Base-by-base conservation (phyloP, 1,284 basidiomycete species). In the Neonothopanus nambi region DNA sequence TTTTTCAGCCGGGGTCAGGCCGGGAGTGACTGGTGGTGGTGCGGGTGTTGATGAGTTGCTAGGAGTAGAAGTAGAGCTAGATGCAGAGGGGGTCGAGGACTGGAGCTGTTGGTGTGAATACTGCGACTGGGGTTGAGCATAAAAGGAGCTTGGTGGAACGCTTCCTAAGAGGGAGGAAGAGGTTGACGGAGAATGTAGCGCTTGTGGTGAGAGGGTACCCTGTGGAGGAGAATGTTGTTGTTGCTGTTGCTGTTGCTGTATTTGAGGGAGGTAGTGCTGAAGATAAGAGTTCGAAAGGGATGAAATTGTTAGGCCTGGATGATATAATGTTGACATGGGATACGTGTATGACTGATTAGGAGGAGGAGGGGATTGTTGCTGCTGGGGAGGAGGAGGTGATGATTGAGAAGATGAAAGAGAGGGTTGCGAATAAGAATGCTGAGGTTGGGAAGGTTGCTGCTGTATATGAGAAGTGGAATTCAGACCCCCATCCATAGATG, bases 181-280 rank as follows among this genome's bases (percentile, higher is more conserved):
- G 52, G 60, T 58, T 20, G 70, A 70, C 1, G 84, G 78, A 2
- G 82, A 74, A 63, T 86, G 84, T 28, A 88, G 74, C 44, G 78
- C 80, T 60, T 82, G 84, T 2, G 87, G 87, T 3, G 85, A 82
- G 23, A 88, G 75, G 4, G 84, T 86, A 58, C 81, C 73, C 28
- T 53, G 39, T 38, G 42, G 37, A 11, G 41, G 24, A 20, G 45
- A 41, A 26, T 51, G 52, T 26, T 50, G 43, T 18, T 60, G 52
- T 36, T 48, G 67, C 6, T 66, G 63, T 50, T 71, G 75, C 33
- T 73, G 66, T 33, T 67, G 65, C 38, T 65, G 62, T 5, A 59
- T 68, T 41, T 68, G 70, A 52, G 48, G 42, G 12, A 70, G 59
- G 38, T 68, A 54, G 28, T 50, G 46, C 18, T 48, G 45, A 9